A percentile compares a stretch with the other conserved stretches of the same genome.
Conservation (phyloP, 305 asterid species). For the Ilex paraguariensis region DNA sequence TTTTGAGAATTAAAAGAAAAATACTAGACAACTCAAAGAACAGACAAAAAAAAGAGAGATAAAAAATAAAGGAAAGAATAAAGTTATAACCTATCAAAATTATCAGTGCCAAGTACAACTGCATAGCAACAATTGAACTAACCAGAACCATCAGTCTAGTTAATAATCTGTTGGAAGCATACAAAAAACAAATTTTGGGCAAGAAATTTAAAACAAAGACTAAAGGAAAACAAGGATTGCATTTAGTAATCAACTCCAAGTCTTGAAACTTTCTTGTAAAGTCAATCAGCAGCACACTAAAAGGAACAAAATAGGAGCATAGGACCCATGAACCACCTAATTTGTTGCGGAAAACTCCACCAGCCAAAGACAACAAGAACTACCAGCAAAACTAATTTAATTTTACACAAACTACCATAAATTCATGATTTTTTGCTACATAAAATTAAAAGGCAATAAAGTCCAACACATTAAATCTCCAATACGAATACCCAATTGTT, state of each 20-base stretch:
- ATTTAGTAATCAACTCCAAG: background rate
- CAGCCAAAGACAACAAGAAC: background rate
- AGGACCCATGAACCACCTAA: background rate
- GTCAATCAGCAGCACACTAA: background rate
- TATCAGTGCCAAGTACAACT: background rate
- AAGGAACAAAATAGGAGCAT: background rate
- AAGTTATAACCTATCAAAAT: background rate
- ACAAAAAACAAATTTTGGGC: too few relatives aligned
- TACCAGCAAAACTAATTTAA: background rate
- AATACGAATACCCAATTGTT: background rate
- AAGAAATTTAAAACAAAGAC: background rate
- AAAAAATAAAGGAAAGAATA: background rate
- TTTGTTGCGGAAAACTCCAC: background rate
- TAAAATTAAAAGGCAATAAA: background rate
- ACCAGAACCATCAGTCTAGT: too few relatives aligned
- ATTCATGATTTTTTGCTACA: background rate
- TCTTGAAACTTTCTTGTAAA: background rate
- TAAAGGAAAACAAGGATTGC: background rate
- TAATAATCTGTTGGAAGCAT: background rate
- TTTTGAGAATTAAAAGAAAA: background rate
- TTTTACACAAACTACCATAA: background rate
- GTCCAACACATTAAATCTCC: background rate
- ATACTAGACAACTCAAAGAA: conserved; percentile 7
- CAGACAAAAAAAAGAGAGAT: background rate
- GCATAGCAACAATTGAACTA: too few relatives aligned